Evolutionary conservation across 768 basidiomycete species (phyloP).

Genomic region (Hericium erinaceus): DNA sequence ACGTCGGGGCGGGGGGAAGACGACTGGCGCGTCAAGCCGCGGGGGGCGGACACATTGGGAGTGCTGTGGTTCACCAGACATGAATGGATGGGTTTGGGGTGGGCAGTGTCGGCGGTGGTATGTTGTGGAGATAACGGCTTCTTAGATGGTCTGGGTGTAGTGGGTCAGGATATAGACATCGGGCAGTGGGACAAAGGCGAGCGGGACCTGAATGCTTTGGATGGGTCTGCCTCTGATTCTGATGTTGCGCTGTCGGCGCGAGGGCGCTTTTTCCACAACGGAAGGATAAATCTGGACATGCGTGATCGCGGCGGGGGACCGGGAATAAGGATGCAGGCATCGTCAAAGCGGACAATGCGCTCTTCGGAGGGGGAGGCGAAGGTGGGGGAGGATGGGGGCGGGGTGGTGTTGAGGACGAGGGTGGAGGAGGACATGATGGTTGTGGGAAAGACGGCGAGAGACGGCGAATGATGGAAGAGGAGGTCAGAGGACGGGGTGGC

Average conservation of each 20-base stretch:
- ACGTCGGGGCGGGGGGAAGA: conserved; percentile 19
- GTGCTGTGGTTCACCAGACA: conserved; percentile 45
- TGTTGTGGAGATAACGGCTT: conserved; percentile 32
- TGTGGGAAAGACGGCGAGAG: neutral
- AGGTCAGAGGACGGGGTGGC: neutral
- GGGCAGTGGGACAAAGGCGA: conserved; percentile 16
- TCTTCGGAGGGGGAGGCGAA: neutral
- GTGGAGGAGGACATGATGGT: neutral
- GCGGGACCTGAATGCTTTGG: conserved; percentile 43
- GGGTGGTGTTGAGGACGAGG: neutral
- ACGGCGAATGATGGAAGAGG: neutral
- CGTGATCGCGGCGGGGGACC: conserved; percentile 33
- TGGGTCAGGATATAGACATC: neutral
- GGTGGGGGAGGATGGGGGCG: neutral
- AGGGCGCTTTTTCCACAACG: conserved; percentile 48
- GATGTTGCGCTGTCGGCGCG: conserved; percentile 12
- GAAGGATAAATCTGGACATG: conserved; percentile 46
- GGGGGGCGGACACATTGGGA: conserved; percentile 8
- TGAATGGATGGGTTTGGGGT: conserved; percentile 33
- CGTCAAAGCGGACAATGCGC: conserved; percentile 56
- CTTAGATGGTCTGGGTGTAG: conserved; percentile 29
- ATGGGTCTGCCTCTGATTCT: neutral
- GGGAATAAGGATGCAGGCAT: conserved; percentile 70
- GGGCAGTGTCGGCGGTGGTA: conserved; percentile 24
- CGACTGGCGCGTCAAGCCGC: conserved; percentile 5